Percentiles rank a stretch among this genome's conserved stretches.
phyloP scores from a whole-genome alignment of 108 stramenopile species.

The Skeletonema tropicum region DNA sequence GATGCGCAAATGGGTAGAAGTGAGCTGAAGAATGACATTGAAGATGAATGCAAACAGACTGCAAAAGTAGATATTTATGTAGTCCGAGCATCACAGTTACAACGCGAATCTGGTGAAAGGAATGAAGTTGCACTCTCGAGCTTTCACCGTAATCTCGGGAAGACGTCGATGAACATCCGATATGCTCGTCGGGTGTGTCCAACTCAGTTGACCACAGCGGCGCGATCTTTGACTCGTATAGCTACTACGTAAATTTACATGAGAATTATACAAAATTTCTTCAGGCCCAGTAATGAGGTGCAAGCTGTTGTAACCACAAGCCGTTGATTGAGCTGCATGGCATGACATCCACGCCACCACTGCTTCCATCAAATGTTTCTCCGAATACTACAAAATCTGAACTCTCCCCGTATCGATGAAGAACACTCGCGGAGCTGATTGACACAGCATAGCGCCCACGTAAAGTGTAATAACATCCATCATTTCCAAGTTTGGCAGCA shows the following conservation, averaged over 20 bases:
- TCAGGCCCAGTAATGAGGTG: constrained; percentile 95
- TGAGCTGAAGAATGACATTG: constrained; percentile 10
- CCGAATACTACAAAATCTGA: constrained; percentile 83
- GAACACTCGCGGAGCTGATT: constrained; percentile 65
- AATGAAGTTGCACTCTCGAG: neutral
- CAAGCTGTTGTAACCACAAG: constrained; percentile 94
- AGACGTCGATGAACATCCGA: constrained; percentile 20
- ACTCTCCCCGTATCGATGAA: constrained; percentile 64
- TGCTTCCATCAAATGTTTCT: constrained; percentile 76
- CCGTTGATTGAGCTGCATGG: constrained; percentile 88
- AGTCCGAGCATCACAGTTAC: constrained; percentile 10
- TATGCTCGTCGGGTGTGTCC: constrained; percentile 37
- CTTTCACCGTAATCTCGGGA: constrained; percentile 32
- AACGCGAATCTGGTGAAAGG: neutral
- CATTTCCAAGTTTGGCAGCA: constrained; percentile 89
- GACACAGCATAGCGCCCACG: constrained; percentile 76
- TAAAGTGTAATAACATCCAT: constrained; percentile 94
- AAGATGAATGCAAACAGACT: constrained; percentile 1
- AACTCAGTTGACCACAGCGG: constrained; percentile 28
- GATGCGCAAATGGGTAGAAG: constrained; percentile 3
- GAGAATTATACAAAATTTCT: neutral
- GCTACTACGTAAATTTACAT: neutral
- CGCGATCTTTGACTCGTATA: neutral
- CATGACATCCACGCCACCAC: constrained; percentile 87
- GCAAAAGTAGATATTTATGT: constrained; percentile 35